Base-by-base conservation (phyloP, 805 yeast genomes). In the Cyberlindnera maritima region DNA sequence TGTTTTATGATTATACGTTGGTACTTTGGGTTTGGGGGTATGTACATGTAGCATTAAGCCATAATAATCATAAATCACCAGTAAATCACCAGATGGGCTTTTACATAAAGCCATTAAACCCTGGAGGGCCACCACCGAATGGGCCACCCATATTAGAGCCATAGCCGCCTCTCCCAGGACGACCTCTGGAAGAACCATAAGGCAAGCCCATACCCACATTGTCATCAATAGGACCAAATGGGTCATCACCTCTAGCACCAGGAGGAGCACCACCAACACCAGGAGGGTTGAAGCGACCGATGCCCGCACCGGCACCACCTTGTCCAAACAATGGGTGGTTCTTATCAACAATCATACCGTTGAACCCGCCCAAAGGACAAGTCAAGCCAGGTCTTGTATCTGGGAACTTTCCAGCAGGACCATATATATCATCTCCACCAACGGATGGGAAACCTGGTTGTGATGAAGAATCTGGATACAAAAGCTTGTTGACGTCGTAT, bases 271-370 rank as follows among this genome's bases (percentile, higher is more conserved):
- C 43, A 3, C 32, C 39, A 13, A 4, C 33, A 17, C 81, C 80
- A 0, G 73, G 72, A 4, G 75, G 73, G 36, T 11, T 15, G 21
- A 37, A 26, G 6, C 39, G 25, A 2, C 44, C 44, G 11, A 41
- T 35, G 3, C 44, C 44, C 26, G 38, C 39, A 10, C 31, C 28
- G 9, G 37, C 14, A 8, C n/a, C 4, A n/a, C 25, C 18, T 19
- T 39, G 41, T 1, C 47, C 46, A 53, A 80, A 80, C 9, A 80
- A 46, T 0, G 83, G 84, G 56, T 80, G 83, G 37, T 72, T 60
- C 2, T 68, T 56, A 4, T 76, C 69, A 1, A 82, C 80, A 45
- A 74, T 64, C 85, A 80, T 79, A 0, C 85, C 85, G 13, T 79
- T 78, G 25, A 61, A 43, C 15, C 21, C 37, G 11, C 38, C 29